These are phyloP conservation scores for Blastocystis sp. DNA, from an alignment of 352 stramenopile genomes.

Conservation along the genomic window DNA sequence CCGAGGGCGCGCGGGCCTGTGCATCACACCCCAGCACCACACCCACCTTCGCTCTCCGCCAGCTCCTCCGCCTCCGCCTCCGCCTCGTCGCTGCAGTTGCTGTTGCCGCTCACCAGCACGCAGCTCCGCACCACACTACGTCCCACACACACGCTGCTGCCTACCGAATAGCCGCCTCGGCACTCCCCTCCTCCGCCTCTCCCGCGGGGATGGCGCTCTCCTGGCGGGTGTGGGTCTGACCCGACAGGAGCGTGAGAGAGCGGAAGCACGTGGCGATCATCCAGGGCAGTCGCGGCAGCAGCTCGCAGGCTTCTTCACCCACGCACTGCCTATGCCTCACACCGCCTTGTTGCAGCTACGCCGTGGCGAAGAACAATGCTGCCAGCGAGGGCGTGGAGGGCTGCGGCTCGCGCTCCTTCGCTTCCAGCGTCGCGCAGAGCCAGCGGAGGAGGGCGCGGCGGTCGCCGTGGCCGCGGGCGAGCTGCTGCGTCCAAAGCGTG, in stretches of 20 bases:
- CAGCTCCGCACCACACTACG: not conserved
- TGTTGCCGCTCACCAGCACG: conserved; percentile 8
- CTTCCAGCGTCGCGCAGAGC: not conserved
- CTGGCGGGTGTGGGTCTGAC: not conserved
- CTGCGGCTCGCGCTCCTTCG: not conserved
- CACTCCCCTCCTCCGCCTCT: not conserved
- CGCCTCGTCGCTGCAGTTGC: not conserved
- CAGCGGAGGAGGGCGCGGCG: not conserved
- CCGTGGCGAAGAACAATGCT: not conserved
- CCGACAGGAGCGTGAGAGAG: not conserved
- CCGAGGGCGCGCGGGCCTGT: not conserved
- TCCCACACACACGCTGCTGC: not conserved
- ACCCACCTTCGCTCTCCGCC: not conserved
- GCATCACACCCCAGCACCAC: not conserved
- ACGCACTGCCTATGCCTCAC: not conserved
- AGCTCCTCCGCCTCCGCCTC: not conserved
- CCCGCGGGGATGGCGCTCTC: not conserved
- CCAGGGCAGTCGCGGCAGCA: not conserved
- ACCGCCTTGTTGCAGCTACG: not conserved
- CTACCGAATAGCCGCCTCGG: no score
- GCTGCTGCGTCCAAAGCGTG: not conserved
- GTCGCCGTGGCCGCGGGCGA: not conserved
- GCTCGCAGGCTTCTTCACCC: not conserved
- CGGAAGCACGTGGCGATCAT: not conserved
- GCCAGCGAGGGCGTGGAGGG: not conserved